These are phyloP conservation scores for Candida namnaoensis DNA, from an alignment of 805 yeast species.

Conservation along the genomic window DNA sequence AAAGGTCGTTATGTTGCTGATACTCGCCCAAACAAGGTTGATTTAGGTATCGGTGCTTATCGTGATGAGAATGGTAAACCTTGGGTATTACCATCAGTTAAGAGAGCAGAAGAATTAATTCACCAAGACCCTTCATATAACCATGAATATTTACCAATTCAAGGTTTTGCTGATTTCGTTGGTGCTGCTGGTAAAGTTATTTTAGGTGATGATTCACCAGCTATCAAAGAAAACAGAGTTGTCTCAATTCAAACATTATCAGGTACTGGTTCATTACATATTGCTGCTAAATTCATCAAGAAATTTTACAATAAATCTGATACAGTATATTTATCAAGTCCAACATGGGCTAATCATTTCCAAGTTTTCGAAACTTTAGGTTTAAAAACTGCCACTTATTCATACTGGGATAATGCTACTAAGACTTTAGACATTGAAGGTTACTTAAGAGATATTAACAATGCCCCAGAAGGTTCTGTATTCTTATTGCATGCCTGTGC, in stretches of 20 bases:
- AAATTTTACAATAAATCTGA: constrained; percentile 26
- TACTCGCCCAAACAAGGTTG: constrained; percentile 59
- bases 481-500: constrained; percentile 92
- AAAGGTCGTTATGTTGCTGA: constrained; percentile 60
- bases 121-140: constrained; percentile 53
- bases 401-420: constrained; percentile 75
- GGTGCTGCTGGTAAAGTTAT: constrained; percentile 66
- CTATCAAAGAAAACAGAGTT: constrained; percentile 35
- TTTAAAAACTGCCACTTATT: constrained; percentile 57
- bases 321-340: constrained; percentile 65
- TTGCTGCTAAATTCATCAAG: constrained; percentile 55
- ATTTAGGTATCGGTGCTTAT: constrained; percentile 79
- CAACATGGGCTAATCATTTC: constrained; percentile 98
- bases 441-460: constrained; percentile 48
- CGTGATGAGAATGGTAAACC: constrained; percentile 64
- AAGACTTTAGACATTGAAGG: constrained; percentile 70
- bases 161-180: constrained; percentile 65
- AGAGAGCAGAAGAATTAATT: constrained; percentile 56
- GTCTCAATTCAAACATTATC: constrained; percentile 71
- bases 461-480: constrained; percentile 70
- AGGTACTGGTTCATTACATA: constrained; percentile 88
- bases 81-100: constrained; percentile 64
- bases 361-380: constrained; percentile 74
- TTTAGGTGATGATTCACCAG: constrained; percentile 51
- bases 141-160: constrained; percentile 84